Evolutionary conservation across 2,329 filamentous ascomycete genomes (phyloP), one percentile per base, ranked within the genome.

Genomic region (Colletotrichum navitas): DNA sequence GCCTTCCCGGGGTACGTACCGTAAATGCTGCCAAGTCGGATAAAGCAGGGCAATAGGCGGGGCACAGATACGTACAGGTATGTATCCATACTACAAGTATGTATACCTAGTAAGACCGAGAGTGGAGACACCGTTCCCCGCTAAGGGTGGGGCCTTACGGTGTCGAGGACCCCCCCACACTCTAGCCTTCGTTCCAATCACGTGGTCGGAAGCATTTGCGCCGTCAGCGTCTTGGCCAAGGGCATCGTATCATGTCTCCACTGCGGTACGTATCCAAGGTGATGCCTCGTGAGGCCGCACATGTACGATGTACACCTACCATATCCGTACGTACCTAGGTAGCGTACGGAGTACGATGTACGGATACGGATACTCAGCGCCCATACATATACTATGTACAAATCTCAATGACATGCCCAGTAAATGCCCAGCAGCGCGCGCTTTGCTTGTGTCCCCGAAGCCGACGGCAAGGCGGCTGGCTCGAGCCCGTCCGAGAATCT

Each of bases 381-480:
- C n/a, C n/a, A n/a, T n/a, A n/a, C n/a, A n/a, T n/a, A n/a, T n/a
- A n/a, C n/a, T n/a, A n/a, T n/a, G n/a, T n/a, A n/a, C n/a, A 41
- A 41, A 41, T 16, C 14, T 41, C 39, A 6, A 39, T 12, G 1
- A 34, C 34, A 10, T 14, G 36, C 36, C 36, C 36, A 39, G 36
- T 39, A 39, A 39, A n/a, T 39, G 56, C 56, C 56, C 36, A 45
- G 39, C 41, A 14, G 12, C 2, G 14, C 39, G 2, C 12, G 39
- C 39, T 45, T 36, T 36, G n/a, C 45, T 10, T 39, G 29, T 51
- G n/a, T 36, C n/a, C 32, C 41, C 41, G 41, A 8, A 6, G n/a
- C 26, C 18, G 60, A 41, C 34, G 39, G 51, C 34, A 34, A 34
- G 5, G 34, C 5, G 67, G 68, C 68, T 29, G 64, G 68, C 68